Evolutionary conservation across 1,139 yeast genomes (phyloP).

Genomic region (Scheffersomyces lignicola): DNA sequence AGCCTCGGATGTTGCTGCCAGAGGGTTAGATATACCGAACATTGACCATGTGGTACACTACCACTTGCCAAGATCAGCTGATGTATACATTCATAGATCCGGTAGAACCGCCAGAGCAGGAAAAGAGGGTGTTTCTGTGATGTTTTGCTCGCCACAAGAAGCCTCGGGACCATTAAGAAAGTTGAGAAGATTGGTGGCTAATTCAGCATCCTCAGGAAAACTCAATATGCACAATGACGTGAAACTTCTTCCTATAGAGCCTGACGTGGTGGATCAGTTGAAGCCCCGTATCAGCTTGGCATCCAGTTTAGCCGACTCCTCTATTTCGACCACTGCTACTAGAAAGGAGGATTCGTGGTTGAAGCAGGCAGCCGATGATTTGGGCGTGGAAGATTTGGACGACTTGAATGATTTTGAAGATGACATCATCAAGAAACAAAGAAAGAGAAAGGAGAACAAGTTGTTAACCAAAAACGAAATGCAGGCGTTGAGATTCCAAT

Average conservation of each 20-base stretch:
- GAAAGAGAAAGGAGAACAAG: conserved; percentile 60
- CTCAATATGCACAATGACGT: conserved; percentile 54
- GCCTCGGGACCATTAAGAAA: conserved; percentile 84
- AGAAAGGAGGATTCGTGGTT: conserved; percentile 81
- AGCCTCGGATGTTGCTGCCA: conserved; percentile 97
- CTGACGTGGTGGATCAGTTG: conserved; percentile 68
- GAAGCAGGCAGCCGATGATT: conserved; percentile 87
- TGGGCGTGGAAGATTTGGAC: conserved; percentile 73
- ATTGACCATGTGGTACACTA: conserved; percentile 96
- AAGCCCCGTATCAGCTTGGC: conserved; percentile 71
- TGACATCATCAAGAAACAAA: conserved; percentile 61
- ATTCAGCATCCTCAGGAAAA: conserved; percentile 24
- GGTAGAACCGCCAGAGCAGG: conserved; percentile 99
- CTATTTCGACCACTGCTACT: conserved; percentile 56
- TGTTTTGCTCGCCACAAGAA: conserved; percentile 92
- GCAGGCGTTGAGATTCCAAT: conserved; percentile 51
- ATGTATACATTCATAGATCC: conserved; percentile 90
- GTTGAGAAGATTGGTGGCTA: conserved; percentile 62
- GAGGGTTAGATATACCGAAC: conserved; percentile 92
- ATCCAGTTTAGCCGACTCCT: conserved; percentile 71
- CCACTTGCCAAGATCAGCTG: conserved; percentile 93
- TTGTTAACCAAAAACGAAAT: conserved; percentile 51
- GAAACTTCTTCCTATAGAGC: conserved; percentile 73
- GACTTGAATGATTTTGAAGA: conserved; percentile 65
- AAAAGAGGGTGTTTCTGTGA: conserved; percentile 87